A percentile compares a stretch with the other conserved stretches of the same genome.
Conservation (phyloP, 2,329 filamentous ascomycete species). For the Penicillium rolfsii region DNA sequence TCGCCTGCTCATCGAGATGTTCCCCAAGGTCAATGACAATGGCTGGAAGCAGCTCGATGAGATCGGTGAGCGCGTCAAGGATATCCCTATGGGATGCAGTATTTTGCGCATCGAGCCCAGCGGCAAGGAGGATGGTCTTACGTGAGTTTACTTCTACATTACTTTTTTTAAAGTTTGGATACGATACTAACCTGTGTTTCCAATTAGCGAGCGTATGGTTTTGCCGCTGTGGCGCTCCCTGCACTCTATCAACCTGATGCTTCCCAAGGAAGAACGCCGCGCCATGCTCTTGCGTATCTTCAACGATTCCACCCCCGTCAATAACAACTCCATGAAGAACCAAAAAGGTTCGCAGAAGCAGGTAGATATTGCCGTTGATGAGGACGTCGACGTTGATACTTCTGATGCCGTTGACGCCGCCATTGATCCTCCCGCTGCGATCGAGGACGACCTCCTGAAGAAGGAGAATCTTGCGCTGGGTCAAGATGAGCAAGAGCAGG, state of each 20-base stretch:
- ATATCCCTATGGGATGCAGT: constrained; percentile 87
- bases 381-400: constrained; percentile 7
- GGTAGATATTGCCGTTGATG: neutral
- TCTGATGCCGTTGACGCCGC: constrained; percentile 9
- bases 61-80: constrained; percentile 79
- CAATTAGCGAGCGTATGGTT: constrained; percentile 72
- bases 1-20: constrained; percentile 91
- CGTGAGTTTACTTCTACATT: constrained; percentile 36
- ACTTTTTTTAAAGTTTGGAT: neutral
- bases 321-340: constrained; percentile 59
- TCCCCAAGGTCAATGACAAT: constrained; percentile 79
- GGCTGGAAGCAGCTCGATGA: constrained; percentile 79
- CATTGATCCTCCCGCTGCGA: constrained; percentile 27
- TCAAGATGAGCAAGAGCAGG: constrained; percentile 46
- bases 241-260: constrained; percentile 91
- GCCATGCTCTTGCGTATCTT: constrained; percentile 91
- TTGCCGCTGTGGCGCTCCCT: constrained; percentile 93
- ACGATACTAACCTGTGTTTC: constrained; percentile 21
- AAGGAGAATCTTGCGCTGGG: constrained; percentile 45
- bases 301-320: constrained; percentile 82
- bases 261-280: constrained; percentile 92
- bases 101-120: constrained; percentile 82
- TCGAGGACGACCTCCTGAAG: constrained; percentile 43
- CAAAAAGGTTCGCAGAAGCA: constrained; percentile 13
- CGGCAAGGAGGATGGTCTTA: constrained; percentile 62